phyloP scores from a whole-genome alignment of 2,329 filamentous ascomycete genomes.

The Cladophialophora bantiana region DNA sequence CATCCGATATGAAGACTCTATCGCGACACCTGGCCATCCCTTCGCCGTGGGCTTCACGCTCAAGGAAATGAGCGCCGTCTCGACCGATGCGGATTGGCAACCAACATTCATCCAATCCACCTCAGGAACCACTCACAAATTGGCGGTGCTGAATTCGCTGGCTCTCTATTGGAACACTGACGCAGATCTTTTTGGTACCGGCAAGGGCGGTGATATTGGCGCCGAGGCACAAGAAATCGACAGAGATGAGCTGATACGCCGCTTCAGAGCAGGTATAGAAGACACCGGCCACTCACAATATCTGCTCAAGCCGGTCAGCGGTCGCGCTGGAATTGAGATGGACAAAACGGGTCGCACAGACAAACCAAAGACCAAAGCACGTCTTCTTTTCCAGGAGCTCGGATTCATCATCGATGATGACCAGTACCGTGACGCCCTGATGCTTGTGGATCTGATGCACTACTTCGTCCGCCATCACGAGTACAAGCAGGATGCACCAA shows the following conservation, averaged over 20 bases:
- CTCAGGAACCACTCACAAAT: constrained; percentile 83
- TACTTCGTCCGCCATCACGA: constrained; percentile 98
- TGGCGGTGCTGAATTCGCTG: constrained; percentile 86
- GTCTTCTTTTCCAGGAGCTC: constrained; percentile 93
- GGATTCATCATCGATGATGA: constrained; percentile 97
- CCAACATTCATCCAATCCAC: constrained; percentile 95
- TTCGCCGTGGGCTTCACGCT: constrained; percentile 92
- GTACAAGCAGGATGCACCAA: constrained; percentile 91
- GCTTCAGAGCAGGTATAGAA: constrained; percentile 81
- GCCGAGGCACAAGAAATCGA: constrained; percentile 67
- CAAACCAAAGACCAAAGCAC: constrained; percentile 85
- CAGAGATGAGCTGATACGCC: constrained; percentile 78
- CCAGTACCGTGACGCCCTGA: constrained; percentile 94
- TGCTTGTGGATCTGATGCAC: constrained; percentile 98
- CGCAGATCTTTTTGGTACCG: constrained; percentile 79
- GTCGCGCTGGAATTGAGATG: constrained; percentile 90
- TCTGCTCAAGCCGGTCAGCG: constrained; percentile 93
- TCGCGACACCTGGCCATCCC: constrained; percentile 91
- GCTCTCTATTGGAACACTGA: constrained; percentile 99
- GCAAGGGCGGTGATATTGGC: constrained; percentile 71
- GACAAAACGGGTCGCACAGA: constrained; percentile 87
- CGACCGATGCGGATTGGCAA: constrained; percentile 92
- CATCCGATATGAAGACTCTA: constrained; percentile 95
- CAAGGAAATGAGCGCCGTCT: constrained; percentile 95
- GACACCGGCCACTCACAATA: constrained; percentile 82